A percentile compares a stretch with the other conserved stretches of the same genome.
Conservation (phyloP, 371 early-diverging fungal species). For the Actinomortierella wolfii region DNA sequence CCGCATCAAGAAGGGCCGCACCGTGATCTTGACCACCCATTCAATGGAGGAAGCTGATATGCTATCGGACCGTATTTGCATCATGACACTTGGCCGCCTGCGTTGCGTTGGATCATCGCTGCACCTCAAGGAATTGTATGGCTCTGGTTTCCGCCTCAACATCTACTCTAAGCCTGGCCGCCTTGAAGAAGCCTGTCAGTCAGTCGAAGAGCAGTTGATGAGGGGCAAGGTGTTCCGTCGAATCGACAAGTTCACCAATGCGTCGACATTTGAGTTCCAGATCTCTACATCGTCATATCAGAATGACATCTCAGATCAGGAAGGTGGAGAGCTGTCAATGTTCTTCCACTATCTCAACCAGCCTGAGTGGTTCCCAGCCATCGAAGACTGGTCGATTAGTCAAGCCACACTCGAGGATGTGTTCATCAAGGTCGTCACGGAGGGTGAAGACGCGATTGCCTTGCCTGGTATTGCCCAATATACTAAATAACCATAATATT, state of each 20-base stretch:
- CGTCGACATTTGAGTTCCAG: conserved; percentile 59
- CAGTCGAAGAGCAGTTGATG: conserved; percentile 22
- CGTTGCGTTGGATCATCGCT: conserved; percentile 63
- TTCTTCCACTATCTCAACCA: conserved; percentile 27
- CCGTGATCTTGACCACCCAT: conserved; percentile 69
- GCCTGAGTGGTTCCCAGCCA: conserved; percentile 21
- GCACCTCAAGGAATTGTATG: conserved; percentile 71
- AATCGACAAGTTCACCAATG: conserved; percentile 53
- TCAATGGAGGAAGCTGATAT: conserved; percentile 83
- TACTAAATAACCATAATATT: too few relatives aligned
- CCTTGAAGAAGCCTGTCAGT: conserved; percentile 38
- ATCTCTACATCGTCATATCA: background rate
- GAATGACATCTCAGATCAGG: conserved; percentile 36
- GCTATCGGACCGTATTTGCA: conserved; percentile 59
- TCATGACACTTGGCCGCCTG: conserved; percentile 71
- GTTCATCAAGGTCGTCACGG: conserved; percentile 57
- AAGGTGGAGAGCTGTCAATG: conserved; percentile 41
- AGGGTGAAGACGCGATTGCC: conserved; percentile 50
- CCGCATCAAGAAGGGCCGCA: conserved; percentile 56
- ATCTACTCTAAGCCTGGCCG: conserved; percentile 41
- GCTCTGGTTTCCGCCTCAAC: conserved; percentile 66
- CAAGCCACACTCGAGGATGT: conserved; percentile 71
- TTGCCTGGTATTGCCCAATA: conserved; percentile 18
- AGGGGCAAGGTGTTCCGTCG: conserved; percentile 11
- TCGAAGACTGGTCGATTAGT: conserved; percentile 70